Conservation (phyloP, 768 basidiomycete genomes). For the Cyathus striatus region DNA sequence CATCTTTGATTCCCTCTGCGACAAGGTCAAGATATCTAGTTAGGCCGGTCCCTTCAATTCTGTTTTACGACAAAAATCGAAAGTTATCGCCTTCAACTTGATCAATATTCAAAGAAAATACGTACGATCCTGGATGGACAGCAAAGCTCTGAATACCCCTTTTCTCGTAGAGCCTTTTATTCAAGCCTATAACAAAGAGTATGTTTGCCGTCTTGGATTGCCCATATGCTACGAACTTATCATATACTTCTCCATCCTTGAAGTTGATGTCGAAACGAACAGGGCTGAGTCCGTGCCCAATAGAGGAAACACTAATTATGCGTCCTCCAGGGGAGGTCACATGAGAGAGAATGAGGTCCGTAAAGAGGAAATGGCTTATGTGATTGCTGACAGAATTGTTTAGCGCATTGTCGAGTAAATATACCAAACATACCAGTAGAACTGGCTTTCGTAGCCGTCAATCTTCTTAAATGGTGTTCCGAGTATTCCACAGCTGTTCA, state of each 20-base stretch:
- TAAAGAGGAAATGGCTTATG: not conserved
- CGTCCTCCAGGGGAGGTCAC: not conserved
- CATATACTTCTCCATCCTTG: not conserved
- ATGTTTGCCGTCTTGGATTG: not conserved
- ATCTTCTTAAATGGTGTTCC: not conserved
- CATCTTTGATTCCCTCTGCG: no score
- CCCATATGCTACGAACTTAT: not conserved
- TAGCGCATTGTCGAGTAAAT: not conserved
- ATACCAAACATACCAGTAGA: not conserved
- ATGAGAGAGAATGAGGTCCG: not conserved
- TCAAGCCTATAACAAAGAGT: not conserved
- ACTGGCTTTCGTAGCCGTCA: not conserved
- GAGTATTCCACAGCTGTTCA: conserved; percentile 7
- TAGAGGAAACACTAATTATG: not conserved
- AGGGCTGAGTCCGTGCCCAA: not conserved
- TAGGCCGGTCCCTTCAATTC: no score
- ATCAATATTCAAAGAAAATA: no score
- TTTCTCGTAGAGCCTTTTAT: not conserved
- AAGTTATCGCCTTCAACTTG: no score
- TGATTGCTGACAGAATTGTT: not conserved
- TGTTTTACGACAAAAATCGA: no score
- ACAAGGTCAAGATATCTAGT: no score
- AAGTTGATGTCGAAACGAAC: not conserved
- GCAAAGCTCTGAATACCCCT: not conserved
- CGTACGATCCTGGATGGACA: not conserved